Evolutionary conservation across 1,284 basidiomycete genomes (phyloP), one percentile per base, ranked within the genome.

Genomic region (Ganoderma resinaceum): DNA sequence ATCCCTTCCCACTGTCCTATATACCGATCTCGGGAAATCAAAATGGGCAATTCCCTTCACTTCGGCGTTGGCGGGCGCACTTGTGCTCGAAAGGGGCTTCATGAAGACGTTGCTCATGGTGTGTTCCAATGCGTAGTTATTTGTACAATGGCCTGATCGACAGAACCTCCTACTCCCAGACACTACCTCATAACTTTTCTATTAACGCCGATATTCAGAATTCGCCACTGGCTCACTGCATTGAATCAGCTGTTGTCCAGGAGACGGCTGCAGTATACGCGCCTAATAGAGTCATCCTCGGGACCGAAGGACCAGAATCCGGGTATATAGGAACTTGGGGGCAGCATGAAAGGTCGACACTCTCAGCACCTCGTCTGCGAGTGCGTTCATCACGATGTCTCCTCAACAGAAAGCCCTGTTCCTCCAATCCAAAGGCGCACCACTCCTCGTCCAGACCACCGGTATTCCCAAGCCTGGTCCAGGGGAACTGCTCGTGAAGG

Each of bases 401-500:
- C 26, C 67, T 1, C 63, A 64, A 18, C 78, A 76, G 66, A 76
- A 78, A 66, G 77, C 78, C 5, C 72, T 79, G 29, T 42, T 76
- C 14, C 68, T 80, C 62, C 69, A 69, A 6, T 65, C 66, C 29
- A 73, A 73, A 35, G 64, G 68, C 4, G 77, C 73, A 1, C 33
- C 65, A 1, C 72, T 76, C 16, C 70, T 62, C 14, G 62, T 80
- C 23, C 61, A 71, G 35, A 61, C 63, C 26, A 63, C 67, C 23
- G 72, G 70, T 1, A 72, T 79, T 14, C 76, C 73, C 12, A 76
- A 77, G 60, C 81, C 82, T 12, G 80, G 78, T n/a, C 76, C 80
- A 1, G 82, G 80, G 31, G 78, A 85, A 69, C 74, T 85, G 14
- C 79, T 85, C 40, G 76, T 85, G 65, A 80, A 79, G 69, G 76